phyloP scores from a whole-genome alignment of 257 asterid genomes.

The Solanum etuberosum region DNA sequence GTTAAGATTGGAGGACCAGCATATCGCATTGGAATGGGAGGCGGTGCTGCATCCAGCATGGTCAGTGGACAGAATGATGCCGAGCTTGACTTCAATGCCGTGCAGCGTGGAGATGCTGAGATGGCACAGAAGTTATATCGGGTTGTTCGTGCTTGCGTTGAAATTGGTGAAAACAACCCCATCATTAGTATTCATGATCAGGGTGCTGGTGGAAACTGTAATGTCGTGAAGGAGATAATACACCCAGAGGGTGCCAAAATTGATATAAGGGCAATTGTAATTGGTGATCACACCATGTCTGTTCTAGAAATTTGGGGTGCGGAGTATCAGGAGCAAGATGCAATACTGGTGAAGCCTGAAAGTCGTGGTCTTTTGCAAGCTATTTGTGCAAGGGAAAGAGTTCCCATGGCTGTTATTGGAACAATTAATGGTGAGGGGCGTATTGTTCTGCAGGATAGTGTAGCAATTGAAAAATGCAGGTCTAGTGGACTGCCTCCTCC shows the following conservation, averaged over 20 bases:
- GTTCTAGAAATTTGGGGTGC: slow-evolving; percentile 97
- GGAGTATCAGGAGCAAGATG: slow-evolving; percentile 98
- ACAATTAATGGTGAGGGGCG: slow-evolving; percentile 75
- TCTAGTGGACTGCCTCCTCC: slow-evolving; percentile 59
- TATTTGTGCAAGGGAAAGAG: slow-evolving; percentile 80
- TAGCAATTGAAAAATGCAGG: slow-evolving; percentile 33
- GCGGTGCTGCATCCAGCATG: slow-evolving; percentile 99
- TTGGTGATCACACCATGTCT: slow-evolving; percentile 93
- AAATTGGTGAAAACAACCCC: slow-evolving; percentile 83
- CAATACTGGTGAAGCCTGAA: slow-evolving; percentile 86
- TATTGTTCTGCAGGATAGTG: slow-evolving; percentile 53
- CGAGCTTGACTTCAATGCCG: slow-evolving; percentile 85
- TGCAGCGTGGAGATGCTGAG: slow-evolving; percentile 90
- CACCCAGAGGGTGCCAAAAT: slow-evolving; percentile 82
- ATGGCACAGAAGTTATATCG: slow-evolving; percentile 89
- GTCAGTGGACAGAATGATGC: slow-evolving; percentile 95
- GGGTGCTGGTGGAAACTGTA: slow-evolving; percentile 84
- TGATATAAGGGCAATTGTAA: slow-evolving; percentile 76
- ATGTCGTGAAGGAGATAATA: slow-evolving; percentile 65
- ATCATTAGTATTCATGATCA: slow-evolving; percentile 90
- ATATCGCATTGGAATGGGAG: slow-evolving; percentile 95
- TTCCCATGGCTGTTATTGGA: slow-evolving; percentile 89
- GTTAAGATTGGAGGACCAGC: slow-evolving; percentile 98
- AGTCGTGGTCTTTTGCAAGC: slow-evolving; percentile 46
- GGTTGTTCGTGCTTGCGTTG: slow-evolving; percentile 84